Evolutionary conservation across 805 yeast species (phyloP), one percentile per base, ranked within the genome.

Genomic region (Saturnispora dispora): DNA sequence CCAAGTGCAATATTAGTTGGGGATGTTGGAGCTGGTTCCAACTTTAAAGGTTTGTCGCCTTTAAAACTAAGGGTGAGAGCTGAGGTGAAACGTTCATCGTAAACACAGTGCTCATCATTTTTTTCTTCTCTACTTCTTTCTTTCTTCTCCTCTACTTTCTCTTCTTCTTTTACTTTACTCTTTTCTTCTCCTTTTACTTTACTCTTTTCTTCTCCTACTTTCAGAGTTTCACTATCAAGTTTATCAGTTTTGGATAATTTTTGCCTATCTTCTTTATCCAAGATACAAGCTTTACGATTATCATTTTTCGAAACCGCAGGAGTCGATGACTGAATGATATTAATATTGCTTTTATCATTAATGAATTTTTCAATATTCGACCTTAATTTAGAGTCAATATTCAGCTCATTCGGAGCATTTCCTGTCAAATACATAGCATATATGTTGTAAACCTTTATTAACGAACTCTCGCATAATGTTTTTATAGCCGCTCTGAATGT

Each of bases 391-490:
- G 68, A 63, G 55, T 83, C 83, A 46, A 88, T 79, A 58, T 88
- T 88, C 33, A 88, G 67, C 52, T 82, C 83, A 56, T 73, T 79
- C 0, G 90, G 84, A 0, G 95, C 78, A 17, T 84, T 85, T 18
- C 72, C 65, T 15, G 83, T 74, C 46, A 88, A 71, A 63, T 78
- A 87, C 0, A 85, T 74, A 6, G 83, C 75, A 62, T 78, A 87
- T 30, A 88, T 78, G 47, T 74, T 75, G 63, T 81, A 85, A 0
- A 83, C 83, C 52, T 74, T 70, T 2, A 85, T 76, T 13, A 83
- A 62, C 55, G 88, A 79, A 47, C 75, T 79, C 49, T 75, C 77
- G 2, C 81, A 71, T 25, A 79, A 66, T 41, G 61, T 61, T 4
- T 66, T 63, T 15, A 78, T 60, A 1, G 77, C 76, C 6, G 68